Conservation (phyloP, 73 alveolate species). For the Paramecium sonneborni region DNA sequence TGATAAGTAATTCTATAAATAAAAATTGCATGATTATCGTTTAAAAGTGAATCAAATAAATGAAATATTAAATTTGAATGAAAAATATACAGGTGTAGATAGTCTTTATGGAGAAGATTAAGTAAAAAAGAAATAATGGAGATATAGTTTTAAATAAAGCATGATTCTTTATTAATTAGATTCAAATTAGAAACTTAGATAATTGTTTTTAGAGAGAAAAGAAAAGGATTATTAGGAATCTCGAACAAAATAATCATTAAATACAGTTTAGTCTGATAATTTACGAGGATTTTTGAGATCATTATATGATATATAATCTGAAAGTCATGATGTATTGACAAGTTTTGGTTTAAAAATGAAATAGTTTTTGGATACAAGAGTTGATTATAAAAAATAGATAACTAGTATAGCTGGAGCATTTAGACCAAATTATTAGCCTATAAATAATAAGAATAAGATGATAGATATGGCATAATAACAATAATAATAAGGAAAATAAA, state of each 20-base stretch:
- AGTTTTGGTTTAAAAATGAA: not conserved
- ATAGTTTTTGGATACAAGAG: not conserved
- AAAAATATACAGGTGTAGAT: not conserved
- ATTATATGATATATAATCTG: not conserved
- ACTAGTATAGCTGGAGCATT: not conserved
- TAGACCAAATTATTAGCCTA: not conserved
- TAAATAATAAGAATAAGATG: not conserved
- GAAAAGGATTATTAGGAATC: not conserved
- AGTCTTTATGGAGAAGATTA: not conserved
- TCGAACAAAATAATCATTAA: not conserved
- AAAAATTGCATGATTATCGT: not conserved
- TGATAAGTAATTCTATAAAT: not conserved
- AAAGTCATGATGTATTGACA: not conserved
- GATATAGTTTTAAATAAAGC: not conserved
- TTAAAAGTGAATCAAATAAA: not conserved
- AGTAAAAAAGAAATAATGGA: slow-evolving; percentile 1
- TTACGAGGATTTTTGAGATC: not conserved
- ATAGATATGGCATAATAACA: not conserved
- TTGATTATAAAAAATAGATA: not conserved
- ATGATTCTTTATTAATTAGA: slow-evolving; percentile 7
- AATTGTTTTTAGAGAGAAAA: not conserved
- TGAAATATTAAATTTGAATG: not conserved
- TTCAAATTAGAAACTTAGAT: not conserved
- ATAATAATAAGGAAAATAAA: not conserved
- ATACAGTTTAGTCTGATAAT: not conserved